Percentiles rank a stretch among this genome's conserved stretches.
Conservation (phyloP, 2,329 filamentous ascomycete genomes). For the Claviceps maximensis region DNA sequence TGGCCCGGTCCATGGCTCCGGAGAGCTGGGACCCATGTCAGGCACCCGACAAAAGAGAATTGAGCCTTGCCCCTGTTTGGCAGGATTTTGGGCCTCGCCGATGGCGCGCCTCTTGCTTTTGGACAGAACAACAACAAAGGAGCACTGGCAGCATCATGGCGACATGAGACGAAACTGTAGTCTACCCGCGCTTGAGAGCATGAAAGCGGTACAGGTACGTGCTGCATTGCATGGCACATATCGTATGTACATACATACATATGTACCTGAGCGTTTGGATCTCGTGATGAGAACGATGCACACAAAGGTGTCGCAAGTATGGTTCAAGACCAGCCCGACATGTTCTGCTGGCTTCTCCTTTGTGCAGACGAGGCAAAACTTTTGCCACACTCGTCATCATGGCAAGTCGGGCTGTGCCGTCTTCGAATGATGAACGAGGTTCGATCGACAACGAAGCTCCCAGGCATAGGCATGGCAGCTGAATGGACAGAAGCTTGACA, state of each 20-base stretch:
- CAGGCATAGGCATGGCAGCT: not conserved
- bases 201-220: not conserved
- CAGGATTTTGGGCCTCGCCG: constrained; percentile 1
- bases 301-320: not conserved
- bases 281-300: not conserved
- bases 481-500: not conserved
- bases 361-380: not conserved
- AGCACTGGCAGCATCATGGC: not conserved
- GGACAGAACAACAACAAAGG: not conserved
- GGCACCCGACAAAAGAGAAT: constrained; percentile 6
- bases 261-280: not conserved
- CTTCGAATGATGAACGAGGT: not conserved
- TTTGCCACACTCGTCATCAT: not conserved
- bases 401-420: not conserved
- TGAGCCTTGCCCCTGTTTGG: constrained; percentile 3
- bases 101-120: not conserved
- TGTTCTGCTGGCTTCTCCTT: not conserved
- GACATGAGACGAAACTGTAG: not conserved
- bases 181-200: not conserved
- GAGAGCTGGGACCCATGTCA: constrained; percentile 7
- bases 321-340: not conserved
- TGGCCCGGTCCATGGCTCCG: constrained; percentile 6
- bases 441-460: not conserved
- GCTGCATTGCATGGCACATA: not conserved
- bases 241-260: too few species aligned